Base-by-base conservation (phyloP, 1,284 basidiomycete genomes). In the Hortiboletus rubellus region DNA sequence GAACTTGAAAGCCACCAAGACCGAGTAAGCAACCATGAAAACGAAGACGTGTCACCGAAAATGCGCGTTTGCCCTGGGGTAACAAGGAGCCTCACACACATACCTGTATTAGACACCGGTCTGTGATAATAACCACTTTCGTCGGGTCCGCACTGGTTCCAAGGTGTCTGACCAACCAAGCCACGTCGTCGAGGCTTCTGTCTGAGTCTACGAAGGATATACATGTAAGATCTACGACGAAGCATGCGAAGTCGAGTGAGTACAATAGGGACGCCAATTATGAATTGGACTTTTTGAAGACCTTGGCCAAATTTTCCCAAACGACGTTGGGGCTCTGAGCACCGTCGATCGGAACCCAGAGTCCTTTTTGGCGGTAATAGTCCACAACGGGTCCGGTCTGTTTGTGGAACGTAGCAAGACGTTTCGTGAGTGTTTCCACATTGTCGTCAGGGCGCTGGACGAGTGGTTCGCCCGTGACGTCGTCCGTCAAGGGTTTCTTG, bases 301-400 rank as follows among this genome's bases (percentile, higher is more conserved):
- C 76, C 66, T 84, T 81, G 58, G 81, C 77, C 65, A 98, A 77
- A 74, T 85, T 87, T 63, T 90, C 86, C 96, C 96, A 98, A 31
- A 98, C 96, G 58, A 97, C 82, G 60, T 81, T 83, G 17, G 96
- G 96, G 44, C 88, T 85, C 78, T 98, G 96, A 31, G 95, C 91
- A 57, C 95, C 96, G 72, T 99, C 96, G 63, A 99, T 83, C 45
- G 89, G 89, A 54, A 82, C 79, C 93, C 93, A 96, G 52, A 96
- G 82, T 49, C 92, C 90, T 69, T 94, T 90, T 65, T 83, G 82
- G 76, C 91, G 92, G 85, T 99, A 99, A 81, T 97, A 98, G 53
- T 94, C 94, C n/a, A 95, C 91, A 31, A 99, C 96, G 34, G 96
- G 95, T 5, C 89, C 91, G 24, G 96, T 99, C 76, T 97, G 95